These are phyloP conservation scores for Phytophthora fragariae DNA, from an alignment of 352 stramenopile species.

Conservation along the genomic window DNA sequence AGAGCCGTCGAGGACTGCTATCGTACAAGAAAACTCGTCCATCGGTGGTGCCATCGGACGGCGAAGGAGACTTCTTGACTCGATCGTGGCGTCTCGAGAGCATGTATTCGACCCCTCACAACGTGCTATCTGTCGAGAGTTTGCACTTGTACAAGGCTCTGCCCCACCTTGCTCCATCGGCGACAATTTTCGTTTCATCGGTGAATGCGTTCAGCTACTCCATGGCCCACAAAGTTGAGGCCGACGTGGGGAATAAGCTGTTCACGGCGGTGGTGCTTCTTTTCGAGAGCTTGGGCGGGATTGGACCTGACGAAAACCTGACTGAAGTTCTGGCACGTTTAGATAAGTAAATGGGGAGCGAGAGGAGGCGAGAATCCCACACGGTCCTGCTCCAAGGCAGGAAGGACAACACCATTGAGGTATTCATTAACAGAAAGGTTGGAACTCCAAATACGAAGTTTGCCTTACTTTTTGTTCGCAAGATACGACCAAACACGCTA, in stretches of 20 bases:
- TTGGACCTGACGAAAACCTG: conserved; percentile 34
- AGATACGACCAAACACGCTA: no score
- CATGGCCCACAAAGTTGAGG: conserved; percentile 65
- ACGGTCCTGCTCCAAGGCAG: neutral
- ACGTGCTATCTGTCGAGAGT: conserved; percentile 42
- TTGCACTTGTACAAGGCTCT: conserved; percentile 68
- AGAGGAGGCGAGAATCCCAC: neutral
- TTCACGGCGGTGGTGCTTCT: conserved; percentile 49
- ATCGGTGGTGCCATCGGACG: neutral
- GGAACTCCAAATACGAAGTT: no score
- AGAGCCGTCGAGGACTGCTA: conserved; percentile 25
- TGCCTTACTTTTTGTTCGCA: no score
- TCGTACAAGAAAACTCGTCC: conserved; percentile 27
- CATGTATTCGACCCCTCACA: conserved; percentile 7
- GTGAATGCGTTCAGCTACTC: conserved; percentile 64
- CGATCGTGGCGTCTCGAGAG: conserved; percentile 23
- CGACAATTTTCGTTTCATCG: conserved; percentile 53
- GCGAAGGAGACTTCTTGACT: conserved; percentile 18
- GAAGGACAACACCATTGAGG: neutral
- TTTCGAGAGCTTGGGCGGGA: conserved; percentile 33
- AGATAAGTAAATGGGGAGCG: conserved; percentile 10
- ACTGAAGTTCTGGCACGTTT: conserved; percentile 33
- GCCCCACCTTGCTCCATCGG: conserved; percentile 56
- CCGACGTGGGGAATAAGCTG: conserved; percentile 30
- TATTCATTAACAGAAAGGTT: no score